Evolutionary conservation across 495 filamentous ascomycete species (phyloP).

Genomic region (Trichoderma gamsii): DNA sequence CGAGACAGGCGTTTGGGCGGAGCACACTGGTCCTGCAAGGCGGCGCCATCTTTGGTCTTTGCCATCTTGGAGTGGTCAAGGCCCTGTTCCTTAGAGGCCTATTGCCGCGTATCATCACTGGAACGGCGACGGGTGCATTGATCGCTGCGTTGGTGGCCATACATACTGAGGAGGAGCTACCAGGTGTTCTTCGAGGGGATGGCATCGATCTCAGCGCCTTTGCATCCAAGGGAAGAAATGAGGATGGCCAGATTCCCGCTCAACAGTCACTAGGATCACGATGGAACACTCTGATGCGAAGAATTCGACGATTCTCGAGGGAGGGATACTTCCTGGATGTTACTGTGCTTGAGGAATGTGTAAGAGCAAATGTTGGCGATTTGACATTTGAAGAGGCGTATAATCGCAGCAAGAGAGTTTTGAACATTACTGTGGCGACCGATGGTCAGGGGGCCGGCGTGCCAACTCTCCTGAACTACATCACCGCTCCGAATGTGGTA

Average conservation of each 20-base stretch:
- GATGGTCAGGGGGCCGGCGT: conserved; percentile 60
- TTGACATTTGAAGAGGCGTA: conserved; percentile 95
- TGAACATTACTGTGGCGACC: conserved; percentile 88
- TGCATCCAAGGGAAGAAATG: conserved; percentile 32
- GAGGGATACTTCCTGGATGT: conserved; percentile 84
- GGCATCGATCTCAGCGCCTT: conserved; percentile 83
- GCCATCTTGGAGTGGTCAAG: conserved; percentile 86
- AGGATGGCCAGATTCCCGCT: conserved; percentile 17
- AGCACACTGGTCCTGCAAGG: conserved; percentile 84
- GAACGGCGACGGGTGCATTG: conserved; percentile 83
- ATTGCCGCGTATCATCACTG: conserved; percentile 83
- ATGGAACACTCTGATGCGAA: conserved; percentile 53
- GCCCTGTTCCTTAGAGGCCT: conserved; percentile 79
- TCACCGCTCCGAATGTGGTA: conserved; percentile 92
- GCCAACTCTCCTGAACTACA: conserved; percentile 82
- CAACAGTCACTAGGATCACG: conserved; percentile 34
- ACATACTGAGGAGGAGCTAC: conserved; percentile 81
- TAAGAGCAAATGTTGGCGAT: conserved; percentile 78
- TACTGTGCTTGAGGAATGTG: conserved; percentile 75
- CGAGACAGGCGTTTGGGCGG: conserved; percentile 81
- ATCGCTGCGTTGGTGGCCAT: conserved; percentile 87
- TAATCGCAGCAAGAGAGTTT: conserved; percentile 71
- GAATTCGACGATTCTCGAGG: conserved; percentile 56
- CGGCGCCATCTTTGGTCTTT: conserved; percentile 86
- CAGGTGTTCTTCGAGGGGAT: conserved; percentile 66